Percentiles rank a stretch among this genome's conserved stretches.
Evolutionary conservation across 2,329 filamentous ascomycete species (phyloP).

Genomic region (Colletotrichum sojae): DNA sequence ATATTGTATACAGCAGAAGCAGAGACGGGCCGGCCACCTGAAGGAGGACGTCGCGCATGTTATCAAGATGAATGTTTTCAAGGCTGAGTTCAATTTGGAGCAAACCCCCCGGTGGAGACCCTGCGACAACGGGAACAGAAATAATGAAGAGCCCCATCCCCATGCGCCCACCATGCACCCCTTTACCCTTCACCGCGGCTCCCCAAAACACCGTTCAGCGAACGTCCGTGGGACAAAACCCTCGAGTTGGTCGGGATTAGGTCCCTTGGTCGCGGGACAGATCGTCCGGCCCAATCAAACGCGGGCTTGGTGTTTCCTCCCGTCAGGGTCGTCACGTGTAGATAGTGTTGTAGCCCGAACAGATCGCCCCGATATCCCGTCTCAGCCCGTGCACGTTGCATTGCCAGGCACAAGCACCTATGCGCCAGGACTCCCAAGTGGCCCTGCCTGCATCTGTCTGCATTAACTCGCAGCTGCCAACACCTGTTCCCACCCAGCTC

Average conservation of each 20-base stretch:
- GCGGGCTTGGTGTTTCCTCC: no score
- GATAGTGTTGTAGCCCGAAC: neutral
- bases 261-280: constrained; percentile 30
- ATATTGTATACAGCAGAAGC: neutral
- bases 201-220: neutral
- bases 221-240: neutral
- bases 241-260: constrained; percentile 31
- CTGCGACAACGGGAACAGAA: neutral
- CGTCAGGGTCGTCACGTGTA: constrained; percentile 5
- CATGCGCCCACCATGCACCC: neutral
- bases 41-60: constrained; percentile 9
- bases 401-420: neutral
- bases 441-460: neutral
- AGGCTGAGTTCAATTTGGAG: constrained; percentile 13
- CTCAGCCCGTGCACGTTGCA: neutral
- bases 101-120: constrained; percentile 6
- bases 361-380: constrained; percentile 1
- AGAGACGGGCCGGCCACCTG: neutral
- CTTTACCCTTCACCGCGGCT: no score
- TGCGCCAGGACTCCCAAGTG: neutral
- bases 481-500: constrained; percentile 12
- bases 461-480: constrained; percentile 15
- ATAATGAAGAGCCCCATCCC: constrained; percentile 15
- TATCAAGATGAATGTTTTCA: constrained; percentile 21
- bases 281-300: constrained; percentile 37